phyloP scores from a whole-genome alignment of 1,284 basidiomycete species.

The Peniophora sp. region DNA sequence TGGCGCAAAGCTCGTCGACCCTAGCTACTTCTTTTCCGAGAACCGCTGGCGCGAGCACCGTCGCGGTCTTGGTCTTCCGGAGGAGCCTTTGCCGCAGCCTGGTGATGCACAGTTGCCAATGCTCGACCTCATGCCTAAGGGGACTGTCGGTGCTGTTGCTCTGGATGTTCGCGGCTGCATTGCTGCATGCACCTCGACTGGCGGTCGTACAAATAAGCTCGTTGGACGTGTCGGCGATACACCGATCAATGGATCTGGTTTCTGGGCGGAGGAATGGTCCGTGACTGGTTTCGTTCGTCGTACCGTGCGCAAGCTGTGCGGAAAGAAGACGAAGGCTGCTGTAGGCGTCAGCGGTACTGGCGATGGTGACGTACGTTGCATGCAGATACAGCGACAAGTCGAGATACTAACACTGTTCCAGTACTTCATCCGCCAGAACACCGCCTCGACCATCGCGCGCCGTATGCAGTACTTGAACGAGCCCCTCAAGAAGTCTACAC shows the following conservation, averaged over 20 bases:
- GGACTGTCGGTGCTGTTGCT: slow-evolving; percentile 80
- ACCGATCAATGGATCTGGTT: slow-evolving; percentile 69
- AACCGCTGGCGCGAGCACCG: slow-evolving; percentile 70
- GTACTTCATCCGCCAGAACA: slow-evolving; percentile 71
- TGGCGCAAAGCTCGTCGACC: slow-evolving; percentile 54
- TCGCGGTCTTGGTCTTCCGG: slow-evolving; percentile 61
- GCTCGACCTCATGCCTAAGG: slow-evolving; percentile 59
- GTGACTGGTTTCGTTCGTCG: slow-evolving; percentile 28
- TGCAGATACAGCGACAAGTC: neutral
- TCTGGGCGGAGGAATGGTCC: slow-evolving; percentile 77
- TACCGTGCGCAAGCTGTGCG: slow-evolving; percentile 32
- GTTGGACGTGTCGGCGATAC: slow-evolving; percentile 79
- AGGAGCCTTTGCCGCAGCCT: slow-evolving; percentile 41
- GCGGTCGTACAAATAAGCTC: slow-evolving; percentile 76
- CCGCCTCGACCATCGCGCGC: slow-evolving; percentile 58
- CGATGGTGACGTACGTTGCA: slow-evolving; percentile 60
- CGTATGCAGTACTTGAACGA: slow-evolving; percentile 58
- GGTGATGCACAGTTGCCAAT: slow-evolving; percentile 17
- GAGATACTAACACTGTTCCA: slow-evolving; percentile 18
- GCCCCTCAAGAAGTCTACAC: slow-evolving; percentile 45
- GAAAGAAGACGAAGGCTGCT: slow-evolving; percentile 31
- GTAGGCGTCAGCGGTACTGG: slow-evolving; percentile 80
- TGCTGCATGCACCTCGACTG: slow-evolving; percentile 68
- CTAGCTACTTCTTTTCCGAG: slow-evolving; percentile 72
- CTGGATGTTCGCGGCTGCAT: slow-evolving; percentile 69